These are phyloP conservation scores for Filobasidium wieringae DNA, from an alignment of 768 basidiomycete species.

Conservation along the genomic window DNA sequence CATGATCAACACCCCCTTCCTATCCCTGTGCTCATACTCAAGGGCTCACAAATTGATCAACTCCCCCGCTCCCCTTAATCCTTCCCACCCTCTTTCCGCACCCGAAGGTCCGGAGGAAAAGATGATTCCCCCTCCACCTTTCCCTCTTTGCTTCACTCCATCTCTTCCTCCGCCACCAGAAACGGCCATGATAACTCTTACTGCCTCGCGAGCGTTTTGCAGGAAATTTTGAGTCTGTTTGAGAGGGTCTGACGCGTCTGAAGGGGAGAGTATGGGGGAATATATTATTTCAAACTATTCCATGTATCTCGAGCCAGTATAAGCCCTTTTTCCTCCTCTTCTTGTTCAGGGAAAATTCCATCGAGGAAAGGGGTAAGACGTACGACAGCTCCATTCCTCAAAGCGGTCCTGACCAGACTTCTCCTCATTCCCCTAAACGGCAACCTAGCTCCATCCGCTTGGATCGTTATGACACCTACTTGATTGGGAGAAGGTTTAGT, in stretches of 20 bases:
- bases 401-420: conserved; percentile 9
- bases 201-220: conserved; percentile 33
- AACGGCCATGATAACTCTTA: conserved; percentile 22
- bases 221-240: conserved; percentile 34
- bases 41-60: conserved; percentile 31
- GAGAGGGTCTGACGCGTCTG: conserved; percentile 17
- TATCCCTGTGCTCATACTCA: background rate
- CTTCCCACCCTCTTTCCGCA: conserved; percentile 19
- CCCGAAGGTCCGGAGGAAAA: conserved; percentile 16
- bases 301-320: background rate
- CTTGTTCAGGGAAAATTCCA: too few relatives aligned
- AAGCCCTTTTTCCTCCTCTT: too few relatives aligned
- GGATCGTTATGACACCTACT: conserved; percentile 11
- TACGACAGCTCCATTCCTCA: conserved; percentile 18
- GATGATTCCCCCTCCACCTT: conserved; percentile 33
- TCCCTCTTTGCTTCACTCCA: conserved; percentile 12
- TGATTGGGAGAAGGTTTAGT: conserved; percentile 33
- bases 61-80: conserved; percentile 31
- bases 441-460: background rate
- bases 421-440: conserved; percentile 3
- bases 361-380: background rate
- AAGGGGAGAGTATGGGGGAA: conserved; percentile 27
- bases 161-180: conserved; percentile 9
- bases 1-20: background rate
- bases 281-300: conserved; percentile 36